Evolutionary conservation across 305 asterid species (phyloP).

Genomic region (Fraxinus dipetala): DNA sequence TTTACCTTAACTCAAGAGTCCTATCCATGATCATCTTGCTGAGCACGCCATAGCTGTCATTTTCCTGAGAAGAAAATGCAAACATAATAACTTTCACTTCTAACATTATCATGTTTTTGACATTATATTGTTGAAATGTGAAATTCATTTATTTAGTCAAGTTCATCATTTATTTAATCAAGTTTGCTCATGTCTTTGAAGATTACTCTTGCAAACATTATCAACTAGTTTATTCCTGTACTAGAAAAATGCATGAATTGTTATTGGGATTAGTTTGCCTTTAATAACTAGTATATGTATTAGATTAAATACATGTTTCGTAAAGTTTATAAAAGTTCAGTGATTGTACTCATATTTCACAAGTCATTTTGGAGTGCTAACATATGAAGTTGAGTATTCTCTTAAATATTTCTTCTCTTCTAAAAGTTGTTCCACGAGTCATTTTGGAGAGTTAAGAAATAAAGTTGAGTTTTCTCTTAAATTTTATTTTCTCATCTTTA

Average conservation of each 20-base stretch:
- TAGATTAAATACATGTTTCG: background rate
- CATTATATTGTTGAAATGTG: background rate
- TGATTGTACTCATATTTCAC: background rate
- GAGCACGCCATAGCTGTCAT: slow-evolving; percentile 32
- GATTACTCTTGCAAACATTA: background rate
- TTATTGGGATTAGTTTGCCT: background rate
- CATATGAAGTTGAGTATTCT: too few species aligned
- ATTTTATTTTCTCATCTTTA: too few species aligned
- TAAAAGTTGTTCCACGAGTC: too few species aligned
- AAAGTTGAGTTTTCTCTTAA: too few species aligned
- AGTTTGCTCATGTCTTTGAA: background rate
- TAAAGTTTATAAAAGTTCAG: background rate
- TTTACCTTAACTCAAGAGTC: slow-evolving; percentile 57
- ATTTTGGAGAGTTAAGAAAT: too few species aligned
- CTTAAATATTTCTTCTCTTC: too few species aligned
- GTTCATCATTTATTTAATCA: background rate
- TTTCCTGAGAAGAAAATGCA: slow-evolving; percentile 24
- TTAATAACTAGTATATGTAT: background rate
- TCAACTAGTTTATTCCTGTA: background rate
- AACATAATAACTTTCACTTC: background rate
- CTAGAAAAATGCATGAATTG: background rate
- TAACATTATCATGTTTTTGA: background rate
- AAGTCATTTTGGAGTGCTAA: too few species aligned
- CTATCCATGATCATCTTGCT: slow-evolving; percentile 41
- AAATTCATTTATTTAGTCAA: background rate